phyloP scores from a whole-genome alignment of 208 protist genomes.

The Acanthamoeba comandoni region DNA sequence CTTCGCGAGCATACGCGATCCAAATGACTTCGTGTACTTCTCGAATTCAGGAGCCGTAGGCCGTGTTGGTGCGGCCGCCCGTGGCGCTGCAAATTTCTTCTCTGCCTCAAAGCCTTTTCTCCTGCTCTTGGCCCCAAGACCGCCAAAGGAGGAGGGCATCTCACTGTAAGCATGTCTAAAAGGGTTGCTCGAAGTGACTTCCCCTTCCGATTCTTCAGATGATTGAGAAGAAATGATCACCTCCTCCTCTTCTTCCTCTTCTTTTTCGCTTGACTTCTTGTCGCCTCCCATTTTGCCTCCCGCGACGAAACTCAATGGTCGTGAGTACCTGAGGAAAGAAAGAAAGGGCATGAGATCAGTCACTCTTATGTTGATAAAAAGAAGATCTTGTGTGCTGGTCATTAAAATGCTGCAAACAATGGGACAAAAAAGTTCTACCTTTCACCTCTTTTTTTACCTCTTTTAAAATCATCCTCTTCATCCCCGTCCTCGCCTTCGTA shows the following conservation, averaged over 20 bases:
- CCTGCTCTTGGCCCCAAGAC: background rate
- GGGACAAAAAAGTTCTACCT: background rate
- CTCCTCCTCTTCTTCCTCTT: background rate
- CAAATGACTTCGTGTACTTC: constrained; percentile 17
- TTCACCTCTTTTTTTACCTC: background rate
- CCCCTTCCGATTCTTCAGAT: background rate
- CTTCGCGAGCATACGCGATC: constrained; percentile 53
- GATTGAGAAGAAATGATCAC: constrained; percentile 2
- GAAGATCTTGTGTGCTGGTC: too few species aligned
- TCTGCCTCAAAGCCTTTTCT: background rate
- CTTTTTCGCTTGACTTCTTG: background rate
- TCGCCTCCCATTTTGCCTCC: constrained; percentile 9
- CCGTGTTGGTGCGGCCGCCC: constrained; percentile 26
- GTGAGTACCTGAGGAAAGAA: too few species aligned
- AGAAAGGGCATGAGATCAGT: too few species aligned
- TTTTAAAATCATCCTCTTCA: background rate
- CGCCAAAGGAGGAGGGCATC: constrained; percentile 47
- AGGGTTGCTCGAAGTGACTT: background rate
- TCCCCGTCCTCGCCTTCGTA: constrained; percentile 31
- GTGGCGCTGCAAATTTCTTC: background rate
- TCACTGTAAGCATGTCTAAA: background rate
- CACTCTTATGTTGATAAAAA: too few species aligned
- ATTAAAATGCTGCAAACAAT: background rate
- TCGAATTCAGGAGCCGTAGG: constrained; percentile 14
- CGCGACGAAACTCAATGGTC: constrained; percentile 39